These are phyloP conservation scores for Hypsizygus marmoreus DNA, from an alignment of 768 basidiomycete species.

Conservation along the genomic window DNA sequence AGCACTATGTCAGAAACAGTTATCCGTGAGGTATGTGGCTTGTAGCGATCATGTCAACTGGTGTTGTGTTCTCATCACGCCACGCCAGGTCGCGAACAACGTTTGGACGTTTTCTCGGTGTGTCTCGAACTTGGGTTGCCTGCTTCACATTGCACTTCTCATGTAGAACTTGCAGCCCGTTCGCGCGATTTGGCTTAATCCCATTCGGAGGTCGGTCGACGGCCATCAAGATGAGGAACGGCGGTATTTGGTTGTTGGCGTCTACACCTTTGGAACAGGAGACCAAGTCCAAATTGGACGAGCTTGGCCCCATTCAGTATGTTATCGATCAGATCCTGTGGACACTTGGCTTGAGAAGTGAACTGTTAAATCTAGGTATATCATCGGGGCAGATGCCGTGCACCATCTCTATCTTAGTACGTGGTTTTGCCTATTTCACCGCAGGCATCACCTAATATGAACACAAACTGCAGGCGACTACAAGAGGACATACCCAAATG, in stretches of 20 bases:
- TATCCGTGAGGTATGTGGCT: conserved; percentile 37
- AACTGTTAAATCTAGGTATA: conserved; percentile 40
- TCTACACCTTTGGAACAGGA: conserved; percentile 67
- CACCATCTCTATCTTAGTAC: conserved; percentile 59
- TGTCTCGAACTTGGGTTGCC: too few species aligned
- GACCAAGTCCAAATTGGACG: conserved; percentile 60
- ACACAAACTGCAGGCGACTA: conserved; percentile 47
- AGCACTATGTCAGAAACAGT: conserved; percentile 37
- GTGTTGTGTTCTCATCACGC: conserved; percentile 1
- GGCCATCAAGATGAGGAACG: conserved; percentile 63
- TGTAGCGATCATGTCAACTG: background rate
- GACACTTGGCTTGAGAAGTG: background rate
- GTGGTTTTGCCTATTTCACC: conserved; percentile 5
- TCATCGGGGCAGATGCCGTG: conserved; percentile 54
- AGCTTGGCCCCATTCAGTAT: conserved; percentile 69
- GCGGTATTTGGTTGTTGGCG: conserved; percentile 76
- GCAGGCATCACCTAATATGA: background rate
- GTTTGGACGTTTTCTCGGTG: conserved; percentile 67
- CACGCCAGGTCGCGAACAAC: conserved; percentile 41
- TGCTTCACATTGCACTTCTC: background rate
- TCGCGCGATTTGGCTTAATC: conserved; percentile 60
- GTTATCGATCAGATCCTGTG: conserved; percentile 17
- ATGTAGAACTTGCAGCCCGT: conserved; percentile 43
- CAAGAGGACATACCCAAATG: conserved; percentile 63
- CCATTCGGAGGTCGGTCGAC: conserved; percentile 81